These are phyloP conservation scores for Pestalotiopsis sp. DNA, from an alignment of 2,329 filamentous ascomycete genomes.

Conservation along the genomic window DNA sequence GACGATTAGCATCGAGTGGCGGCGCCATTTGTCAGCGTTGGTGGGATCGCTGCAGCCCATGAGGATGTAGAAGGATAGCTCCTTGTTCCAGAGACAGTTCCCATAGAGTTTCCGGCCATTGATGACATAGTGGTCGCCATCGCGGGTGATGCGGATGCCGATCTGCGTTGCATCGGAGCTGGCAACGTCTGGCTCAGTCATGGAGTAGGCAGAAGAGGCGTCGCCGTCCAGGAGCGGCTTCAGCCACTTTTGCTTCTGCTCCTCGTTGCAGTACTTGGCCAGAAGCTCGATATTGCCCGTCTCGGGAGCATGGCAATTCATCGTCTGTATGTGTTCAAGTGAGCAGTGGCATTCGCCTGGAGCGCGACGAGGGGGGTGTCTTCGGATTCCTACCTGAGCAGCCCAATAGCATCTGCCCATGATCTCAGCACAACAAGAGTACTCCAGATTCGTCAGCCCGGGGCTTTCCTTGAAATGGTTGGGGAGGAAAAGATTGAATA, in stretches of 20 bases:
- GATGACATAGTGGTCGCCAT: constrained; percentile 40
- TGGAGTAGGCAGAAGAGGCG: constrained; percentile 52
- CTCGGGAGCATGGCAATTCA: constrained; percentile 50
- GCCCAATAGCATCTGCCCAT: constrained; percentile 50
- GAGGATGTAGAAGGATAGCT: constrained; percentile 34
- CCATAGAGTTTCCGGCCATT: constrained; percentile 45
- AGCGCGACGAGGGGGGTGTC: neutral
- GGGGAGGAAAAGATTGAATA: constrained; percentile 43
- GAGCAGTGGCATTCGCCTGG: neutral
- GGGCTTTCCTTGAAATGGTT: constrained; percentile 44
- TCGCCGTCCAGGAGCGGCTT: constrained; percentile 50
- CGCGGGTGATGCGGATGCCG: constrained; percentile 35
- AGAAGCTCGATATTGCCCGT: constrained; percentile 57
- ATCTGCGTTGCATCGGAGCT: constrained; percentile 54
- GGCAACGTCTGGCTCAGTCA: constrained; percentile 54
- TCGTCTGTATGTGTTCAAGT: constrained; percentile 30
- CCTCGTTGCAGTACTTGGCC: constrained; percentile 52
- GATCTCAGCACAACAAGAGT: constrained; percentile 47
- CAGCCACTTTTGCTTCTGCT: constrained; percentile 53
- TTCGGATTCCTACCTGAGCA: constrained; percentile 20
- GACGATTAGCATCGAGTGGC: constrained; percentile 42
- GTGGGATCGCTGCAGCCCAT: constrained; percentile 40
- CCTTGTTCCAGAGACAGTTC: constrained; percentile 41
- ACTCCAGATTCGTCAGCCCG: constrained; percentile 48
- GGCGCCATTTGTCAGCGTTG: constrained; percentile 41